These are phyloP conservation scores for Xylaria sp. DNA, from an alignment of 2,329 filamentous ascomycete species.

Conservation along the genomic window DNA sequence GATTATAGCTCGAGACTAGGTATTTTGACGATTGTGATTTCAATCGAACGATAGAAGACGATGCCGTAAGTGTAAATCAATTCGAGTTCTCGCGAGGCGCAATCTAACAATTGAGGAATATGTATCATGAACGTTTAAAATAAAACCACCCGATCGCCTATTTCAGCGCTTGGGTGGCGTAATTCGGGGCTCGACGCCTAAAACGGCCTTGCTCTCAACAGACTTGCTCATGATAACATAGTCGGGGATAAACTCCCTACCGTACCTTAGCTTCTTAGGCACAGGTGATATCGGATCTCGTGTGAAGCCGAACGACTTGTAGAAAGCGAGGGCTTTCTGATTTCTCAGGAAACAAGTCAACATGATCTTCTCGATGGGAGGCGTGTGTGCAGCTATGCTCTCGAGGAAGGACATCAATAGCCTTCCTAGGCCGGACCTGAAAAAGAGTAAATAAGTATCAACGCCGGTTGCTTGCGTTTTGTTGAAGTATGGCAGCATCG, in stretches of 20 bases:
- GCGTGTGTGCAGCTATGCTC: conserved; percentile 57
- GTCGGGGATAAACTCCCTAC: conserved; percentile 59
- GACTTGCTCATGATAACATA: conserved; percentile 65
- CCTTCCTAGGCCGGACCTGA: conserved; percentile 66
- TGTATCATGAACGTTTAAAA: not conserved
- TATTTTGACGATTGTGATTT: not conserved
- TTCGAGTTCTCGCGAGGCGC: not conserved
- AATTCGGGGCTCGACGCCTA: not conserved
- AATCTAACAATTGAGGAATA: not conserved
- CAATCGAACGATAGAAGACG: too few species aligned
- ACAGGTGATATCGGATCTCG: conserved; percentile 61
- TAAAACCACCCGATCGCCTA: not conserved
- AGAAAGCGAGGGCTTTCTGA: conserved; percentile 61
- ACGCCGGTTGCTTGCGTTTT: not conserved
- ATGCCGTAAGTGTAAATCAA: not conserved
- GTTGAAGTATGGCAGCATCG: too few species aligned
- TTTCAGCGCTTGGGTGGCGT: not conserved
- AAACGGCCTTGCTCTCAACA: conserved; percentile 33
- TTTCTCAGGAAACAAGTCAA: conserved; percentile 74
- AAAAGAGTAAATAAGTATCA: not conserved
- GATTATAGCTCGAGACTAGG: too few species aligned
- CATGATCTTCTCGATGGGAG: conserved; percentile 69
- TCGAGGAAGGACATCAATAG: conserved; percentile 64
- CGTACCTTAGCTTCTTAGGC: conserved; percentile 58
- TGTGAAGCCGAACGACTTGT: conserved; percentile 63